Conservation (phyloP, 805 yeast genomes). For the Starmerella sirachaensis region DNA sequence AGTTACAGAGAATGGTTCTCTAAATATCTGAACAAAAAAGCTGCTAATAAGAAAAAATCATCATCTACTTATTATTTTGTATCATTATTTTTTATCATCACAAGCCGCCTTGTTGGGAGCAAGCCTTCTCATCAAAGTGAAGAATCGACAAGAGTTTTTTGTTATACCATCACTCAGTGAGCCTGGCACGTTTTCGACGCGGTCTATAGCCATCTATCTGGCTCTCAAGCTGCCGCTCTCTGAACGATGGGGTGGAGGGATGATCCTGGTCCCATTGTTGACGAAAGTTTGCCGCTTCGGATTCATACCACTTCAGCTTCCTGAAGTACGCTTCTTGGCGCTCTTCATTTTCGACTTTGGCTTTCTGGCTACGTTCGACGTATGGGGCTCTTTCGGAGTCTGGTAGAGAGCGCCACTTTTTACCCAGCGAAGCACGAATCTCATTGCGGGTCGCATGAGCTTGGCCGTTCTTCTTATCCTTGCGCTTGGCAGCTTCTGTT, state of each 20-base stretch:
- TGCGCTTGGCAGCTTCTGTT: slow-evolving; percentile 28
- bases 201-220: slow-evolving; percentile 13
- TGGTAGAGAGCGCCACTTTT: slow-evolving; percentile 32
- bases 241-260: slow-evolving; percentile 20
- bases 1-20: neutral
- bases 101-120: too few species aligned
- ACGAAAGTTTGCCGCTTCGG: slow-evolving; percentile 31
- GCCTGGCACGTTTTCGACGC: slow-evolving; percentile 11
- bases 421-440: slow-evolving; percentile 32
- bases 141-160: neutral
- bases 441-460: slow-evolving; percentile 31
- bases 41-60: neutral
- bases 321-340: slow-evolving; percentile 27
- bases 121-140: neutral
- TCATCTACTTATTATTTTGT: neutral
- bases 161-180: slow-evolving; percentile 9
- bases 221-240: slow-evolving; percentile 20
- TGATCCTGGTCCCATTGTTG: slow-evolving; percentile 31
- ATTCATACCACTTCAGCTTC: slow-evolving; percentile 27
- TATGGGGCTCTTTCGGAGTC: slow-evolving; percentile 30
- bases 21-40: neutral
- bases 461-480: slow-evolving; percentile 21
- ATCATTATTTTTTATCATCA: neutral
- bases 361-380: slow-evolving; percentile 27
- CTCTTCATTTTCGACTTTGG: slow-evolving; percentile 28